phyloP scores from a whole-genome alignment of 2,329 filamentous ascomycete genomes.

The Colletotrichum sansevieriae region DNA sequence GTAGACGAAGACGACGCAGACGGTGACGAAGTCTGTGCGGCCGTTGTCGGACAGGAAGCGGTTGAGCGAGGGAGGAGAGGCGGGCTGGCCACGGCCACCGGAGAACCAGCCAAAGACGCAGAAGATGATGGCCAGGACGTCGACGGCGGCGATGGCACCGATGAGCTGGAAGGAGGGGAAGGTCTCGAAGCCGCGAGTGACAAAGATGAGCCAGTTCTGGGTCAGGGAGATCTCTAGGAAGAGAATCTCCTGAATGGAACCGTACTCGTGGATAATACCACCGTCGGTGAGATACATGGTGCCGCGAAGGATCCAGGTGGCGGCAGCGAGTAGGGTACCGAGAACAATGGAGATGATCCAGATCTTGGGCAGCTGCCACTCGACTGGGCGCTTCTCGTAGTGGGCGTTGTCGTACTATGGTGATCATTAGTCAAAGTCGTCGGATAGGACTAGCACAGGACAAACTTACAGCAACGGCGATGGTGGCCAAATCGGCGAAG shows the following conservation, averaged over 20 bases:
- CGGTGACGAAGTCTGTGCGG: constrained; percentile 67
- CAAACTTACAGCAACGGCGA: constrained; percentile 71
- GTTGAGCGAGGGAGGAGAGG: constrained; percentile 48
- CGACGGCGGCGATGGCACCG: constrained; percentile 77
- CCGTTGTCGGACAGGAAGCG: constrained; percentile 55
- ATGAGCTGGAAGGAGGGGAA: constrained; percentile 82
- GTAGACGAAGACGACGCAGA: constrained; percentile 75
- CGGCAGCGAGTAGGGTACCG: constrained; percentile 75
- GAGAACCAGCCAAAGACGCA: constrained; percentile 81
- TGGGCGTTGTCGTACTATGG: constrained; percentile 78
- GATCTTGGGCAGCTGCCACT: constrained; percentile 86
- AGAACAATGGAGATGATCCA: constrained; percentile 81
- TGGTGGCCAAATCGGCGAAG: constrained; percentile 84
- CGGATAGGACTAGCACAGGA: background rate
- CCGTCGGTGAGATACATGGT: constrained; percentile 77
- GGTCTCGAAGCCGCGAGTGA: constrained; percentile 79
- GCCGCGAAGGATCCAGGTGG: constrained; percentile 80
- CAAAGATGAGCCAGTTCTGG: constrained; percentile 85
- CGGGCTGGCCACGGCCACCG: constrained; percentile 56
- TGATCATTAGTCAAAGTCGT: background rate
- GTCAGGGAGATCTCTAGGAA: constrained; percentile 81
- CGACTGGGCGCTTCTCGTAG: constrained; percentile 80
- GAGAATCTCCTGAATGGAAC: constrained; percentile 79
- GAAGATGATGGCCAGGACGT: constrained; percentile 80
- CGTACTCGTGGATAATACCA: constrained; percentile 81